A percentile compares a stretch with the other conserved stretches of the same genome.
Evolutionary conservation across 2,329 filamentous ascomycete genomes (phyloP).

Genomic region (Apiospora marii): DNA sequence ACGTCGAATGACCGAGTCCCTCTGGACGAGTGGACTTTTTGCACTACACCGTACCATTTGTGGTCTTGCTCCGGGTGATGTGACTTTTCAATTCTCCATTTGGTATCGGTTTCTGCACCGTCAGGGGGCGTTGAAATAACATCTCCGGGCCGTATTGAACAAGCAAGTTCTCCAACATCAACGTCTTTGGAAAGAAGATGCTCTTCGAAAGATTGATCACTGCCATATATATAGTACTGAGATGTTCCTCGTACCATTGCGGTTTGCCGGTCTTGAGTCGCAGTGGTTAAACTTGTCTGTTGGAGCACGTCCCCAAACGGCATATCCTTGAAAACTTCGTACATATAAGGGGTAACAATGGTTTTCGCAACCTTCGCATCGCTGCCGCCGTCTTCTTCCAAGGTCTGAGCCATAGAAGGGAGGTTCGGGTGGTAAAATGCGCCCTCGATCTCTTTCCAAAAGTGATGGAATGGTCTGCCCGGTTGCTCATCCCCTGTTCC

Average conservation of each 20-base stretch:
- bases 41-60: conserved; percentile 78
- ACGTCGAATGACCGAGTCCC: conserved; percentile 62
- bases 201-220: neutral
- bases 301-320: conserved; percentile 64
- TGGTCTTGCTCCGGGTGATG: conserved; percentile 52
- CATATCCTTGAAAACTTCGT: conserved; percentile 69
- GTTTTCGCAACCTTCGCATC: conserved; percentile 51
- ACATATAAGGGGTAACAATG: conserved; percentile 74
- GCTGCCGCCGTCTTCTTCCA: conserved; percentile 27
- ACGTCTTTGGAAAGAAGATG: conserved; percentile 13
- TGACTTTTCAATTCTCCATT: conserved; percentile 62
- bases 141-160: conserved; percentile 53
- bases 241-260: neutral
- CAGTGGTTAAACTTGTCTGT: conserved; percentile 29
- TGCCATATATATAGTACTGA: neutral
- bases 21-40: conserved; percentile 53
- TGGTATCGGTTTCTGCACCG: conserved; percentile 53
- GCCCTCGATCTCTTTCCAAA: conserved; percentile 51
- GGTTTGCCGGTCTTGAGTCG: neutral
- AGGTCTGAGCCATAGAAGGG: neutral
- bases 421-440: conserved; percentile 43
- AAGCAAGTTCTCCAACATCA: conserved; percentile 35
- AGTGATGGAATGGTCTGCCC: neutral
- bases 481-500: conserved; percentile 1
- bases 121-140: conserved; percentile 58